Evolutionary conservation across 495 filamentous ascomycete species (phyloP).

Genomic region (Neurospora sp.): DNA sequence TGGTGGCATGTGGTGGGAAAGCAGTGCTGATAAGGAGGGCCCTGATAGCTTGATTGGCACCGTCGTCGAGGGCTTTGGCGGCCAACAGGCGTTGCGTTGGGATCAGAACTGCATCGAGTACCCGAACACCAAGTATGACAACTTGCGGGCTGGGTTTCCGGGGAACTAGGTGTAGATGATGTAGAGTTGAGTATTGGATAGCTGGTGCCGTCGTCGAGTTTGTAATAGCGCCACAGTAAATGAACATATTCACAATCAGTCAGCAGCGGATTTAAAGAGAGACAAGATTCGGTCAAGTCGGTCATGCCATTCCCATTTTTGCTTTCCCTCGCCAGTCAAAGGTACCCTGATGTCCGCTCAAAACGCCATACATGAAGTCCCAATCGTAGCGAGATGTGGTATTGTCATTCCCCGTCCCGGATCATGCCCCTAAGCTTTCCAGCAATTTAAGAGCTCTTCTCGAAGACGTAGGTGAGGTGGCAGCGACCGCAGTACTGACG

Average conservation of each 20-base stretch:
- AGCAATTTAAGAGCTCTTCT: conserved; percentile 45
- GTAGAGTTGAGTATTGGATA: neutral
- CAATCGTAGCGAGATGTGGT: conserved; percentile 20
- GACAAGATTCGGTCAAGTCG: neutral
- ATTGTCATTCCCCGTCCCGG: conserved; percentile 10
- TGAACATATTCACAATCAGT: neutral
- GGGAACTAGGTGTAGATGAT: conserved; percentile 18
- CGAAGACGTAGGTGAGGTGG: conserved; percentile 99
- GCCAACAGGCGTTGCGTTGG: conserved; percentile 42
- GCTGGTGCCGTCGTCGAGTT: neutral
- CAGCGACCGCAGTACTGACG: conserved; percentile 99
- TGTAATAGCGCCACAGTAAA: neutral
- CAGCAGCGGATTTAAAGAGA: neutral
- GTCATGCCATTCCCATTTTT: conserved; percentile 19
- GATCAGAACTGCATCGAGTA: conserved; percentile 59
- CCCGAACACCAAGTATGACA: conserved; percentile 73
- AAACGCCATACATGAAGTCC: conserved; percentile 23
- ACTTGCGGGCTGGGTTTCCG: conserved; percentile 51
- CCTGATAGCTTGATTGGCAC: conserved; percentile 59
- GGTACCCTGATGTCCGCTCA: conserved; percentile 20
- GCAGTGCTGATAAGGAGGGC: conserved; percentile 62
- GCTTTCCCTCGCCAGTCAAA: conserved; percentile 27
- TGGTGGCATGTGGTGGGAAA: conserved; percentile 97
- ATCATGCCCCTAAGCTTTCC: conserved; percentile 4
- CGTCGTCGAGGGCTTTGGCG: conserved; percentile 50